phyloP scores from a whole-genome alignment of 2,329 filamentous ascomycete species.

The Fusarium oxysporum region DNA sequence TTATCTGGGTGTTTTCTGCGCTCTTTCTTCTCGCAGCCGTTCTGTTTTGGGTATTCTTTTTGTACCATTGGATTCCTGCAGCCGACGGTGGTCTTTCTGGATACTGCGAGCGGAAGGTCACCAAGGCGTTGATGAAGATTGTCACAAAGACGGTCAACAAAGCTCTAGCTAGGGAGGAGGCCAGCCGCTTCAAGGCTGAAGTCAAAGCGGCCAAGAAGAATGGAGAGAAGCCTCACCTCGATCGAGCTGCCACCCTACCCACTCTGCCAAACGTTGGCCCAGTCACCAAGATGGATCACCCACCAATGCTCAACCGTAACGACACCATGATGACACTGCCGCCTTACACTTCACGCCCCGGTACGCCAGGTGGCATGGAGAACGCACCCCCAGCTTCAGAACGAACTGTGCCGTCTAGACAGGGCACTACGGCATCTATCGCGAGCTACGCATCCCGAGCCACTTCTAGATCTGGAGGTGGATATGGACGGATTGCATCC shows the following conservation, averaged over 20 bases:
- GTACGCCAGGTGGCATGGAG: slow-evolving; percentile 65
- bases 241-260: slow-evolving; percentile 76
- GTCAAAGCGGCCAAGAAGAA: slow-evolving; percentile 64
- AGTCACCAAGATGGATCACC: slow-evolving; percentile 59
- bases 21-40: slow-evolving; percentile 79
- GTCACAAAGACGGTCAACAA: slow-evolving; percentile 90
- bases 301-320: slow-evolving; percentile 69
- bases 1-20: slow-evolving; percentile 88
- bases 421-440: slow-evolving; percentile 66
- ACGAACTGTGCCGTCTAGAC: slow-evolving; percentile 60
- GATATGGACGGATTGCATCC: slow-evolving; percentile 57
- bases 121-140: slow-evolving; percentile 84
- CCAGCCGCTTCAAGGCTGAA: slow-evolving; percentile 65
- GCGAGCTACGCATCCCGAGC: slow-evolving; percentile 74
- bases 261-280: slow-evolving; percentile 59
- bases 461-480: slow-evolving; percentile 67
- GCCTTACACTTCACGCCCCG: slow-evolving; percentile 69
- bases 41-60: slow-evolving; percentile 86
- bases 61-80: slow-evolving; percentile 91
- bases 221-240: slow-evolving; percentile 61
- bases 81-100: slow-evolving; percentile 82
- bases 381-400: slow-evolving; percentile 65
- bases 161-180: slow-evolving; percentile 83
- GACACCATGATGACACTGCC: slow-evolving; percentile 73
- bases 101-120: slow-evolving; percentile 94